Conservation (phyloP, 73 alveolate species). For the Paramecium octaurelia region DNA sequence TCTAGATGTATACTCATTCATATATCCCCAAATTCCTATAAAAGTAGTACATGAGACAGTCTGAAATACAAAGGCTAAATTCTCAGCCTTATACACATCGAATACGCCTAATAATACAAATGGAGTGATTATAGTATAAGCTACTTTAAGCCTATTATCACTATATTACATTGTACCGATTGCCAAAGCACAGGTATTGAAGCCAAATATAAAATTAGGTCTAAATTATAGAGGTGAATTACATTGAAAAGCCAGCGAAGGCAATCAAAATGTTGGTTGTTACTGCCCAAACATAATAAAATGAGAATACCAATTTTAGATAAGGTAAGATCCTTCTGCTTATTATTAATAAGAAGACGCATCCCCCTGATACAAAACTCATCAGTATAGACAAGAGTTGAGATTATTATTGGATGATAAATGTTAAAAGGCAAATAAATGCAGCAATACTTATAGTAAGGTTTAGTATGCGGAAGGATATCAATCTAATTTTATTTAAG, state of each 20-base stretch:
- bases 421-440: not conserved
- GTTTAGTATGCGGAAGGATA: not conserved
- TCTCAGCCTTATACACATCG: not conserved
- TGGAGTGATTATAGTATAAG: not conserved
- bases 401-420: not conserved
- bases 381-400: not conserved
- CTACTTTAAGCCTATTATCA: not conserved
- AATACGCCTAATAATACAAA: not conserved
- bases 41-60: not conserved
- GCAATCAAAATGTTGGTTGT: not conserved
- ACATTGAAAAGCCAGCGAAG: not conserved
- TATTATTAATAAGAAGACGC: not conserved
- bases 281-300: not conserved
- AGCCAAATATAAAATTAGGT: not conserved
- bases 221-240: not conserved
- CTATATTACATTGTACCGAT: not conserved
- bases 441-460: not conserved
- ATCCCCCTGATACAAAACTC: not conserved
- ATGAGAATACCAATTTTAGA: not conserved
- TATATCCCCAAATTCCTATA: not conserved
- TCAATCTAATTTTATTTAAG: not conserved
- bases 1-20: slow-evolving; percentile 3
- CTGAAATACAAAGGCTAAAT: not conserved
- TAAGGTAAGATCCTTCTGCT: not conserved
- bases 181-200: not conserved